Evolutionary conservation across 192 early-diverging fungal species (phyloP), one percentile per base, ranked within the genome.

Genomic region (Coemansia sp.): DNA sequence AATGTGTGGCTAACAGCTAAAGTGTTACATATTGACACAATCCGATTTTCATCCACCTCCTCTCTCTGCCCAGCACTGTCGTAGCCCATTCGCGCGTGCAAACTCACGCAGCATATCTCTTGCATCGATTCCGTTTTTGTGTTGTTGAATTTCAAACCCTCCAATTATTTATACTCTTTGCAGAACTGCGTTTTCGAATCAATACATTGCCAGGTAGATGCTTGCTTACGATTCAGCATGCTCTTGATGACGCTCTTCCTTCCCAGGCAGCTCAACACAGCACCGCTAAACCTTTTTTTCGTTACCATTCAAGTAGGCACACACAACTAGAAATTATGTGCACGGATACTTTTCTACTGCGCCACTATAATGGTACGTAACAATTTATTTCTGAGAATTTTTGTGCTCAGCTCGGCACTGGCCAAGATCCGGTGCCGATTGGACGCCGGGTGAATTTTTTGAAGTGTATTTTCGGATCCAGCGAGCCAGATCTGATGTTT

Each of bases 361-460:
- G n/a, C 12, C 41, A 16, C n/a, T n/a, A n/a, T 11, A 47, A 48
- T 55, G 60, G 51, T 66, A 54, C 28, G 56, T 44, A 11, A 32
- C 30, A 63, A 42, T 69, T 69, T 69, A 53, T 46, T 69, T 47
- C 51, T 62, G 60, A 55, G 17, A 69, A 62, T 30, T 69, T 69
- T 62, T 62, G 48, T 6, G 15, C 3, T 32, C 34, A 17, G 9
- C 55, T 54, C 14, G 26, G 42, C 15, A 39, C 11, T 6, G 15
- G 38, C 10, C 14, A 14, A 37, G 28, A 12, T 18, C 8, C 15
- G 21, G 20, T 14, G 26, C n/a, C 20, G 21, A 6, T 53, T 44
- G 36, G 18, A 3, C 17, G 23, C 10, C 43, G 23, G 52, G 40
- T 17, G 51, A 16, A 3, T 39, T 23, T 50, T 18, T 37, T 53